Conservation (phyloP, 805 yeast species). For the Priceomyces haplophilus region DNA sequence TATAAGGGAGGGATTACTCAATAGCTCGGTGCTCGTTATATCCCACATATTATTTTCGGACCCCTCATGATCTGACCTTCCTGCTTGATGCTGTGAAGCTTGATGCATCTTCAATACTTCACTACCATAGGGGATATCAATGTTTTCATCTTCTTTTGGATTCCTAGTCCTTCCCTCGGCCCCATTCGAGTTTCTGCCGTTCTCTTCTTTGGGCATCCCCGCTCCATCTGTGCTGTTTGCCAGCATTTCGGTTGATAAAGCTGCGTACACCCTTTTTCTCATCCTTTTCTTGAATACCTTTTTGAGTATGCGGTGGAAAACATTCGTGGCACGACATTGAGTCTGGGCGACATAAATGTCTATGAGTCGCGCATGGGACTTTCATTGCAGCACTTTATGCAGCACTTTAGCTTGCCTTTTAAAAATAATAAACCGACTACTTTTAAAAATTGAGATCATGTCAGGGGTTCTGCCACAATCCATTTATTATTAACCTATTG, state of each 20-base stretch:
- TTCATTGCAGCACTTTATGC: too few relatives aligned
- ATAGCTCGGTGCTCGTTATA: constrained; percentile 26
- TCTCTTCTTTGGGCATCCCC: background rate
- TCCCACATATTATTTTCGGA: constrained; percentile 24
- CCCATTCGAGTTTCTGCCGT: background rate
- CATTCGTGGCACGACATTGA: background rate
- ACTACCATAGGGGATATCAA: background rate
- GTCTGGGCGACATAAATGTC: background rate
- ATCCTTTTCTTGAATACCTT: background rate
- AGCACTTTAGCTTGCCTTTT: too few relatives aligned
- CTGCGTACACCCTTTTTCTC: too few relatives aligned
- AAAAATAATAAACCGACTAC: too few relatives aligned
- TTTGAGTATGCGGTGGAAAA: background rate
- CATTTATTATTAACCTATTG: too few relatives aligned
- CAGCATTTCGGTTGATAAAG: too few relatives aligned
- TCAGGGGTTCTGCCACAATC: too few relatives aligned
- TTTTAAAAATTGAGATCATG: too few relatives aligned
- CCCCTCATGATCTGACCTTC: background rate
- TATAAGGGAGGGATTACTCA: constrained; percentile 34
- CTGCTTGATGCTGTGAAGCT: background rate
- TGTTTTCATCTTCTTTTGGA: background rate
- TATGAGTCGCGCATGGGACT: background rate
- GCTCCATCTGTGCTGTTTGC: background rate
- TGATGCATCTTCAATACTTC: background rate
- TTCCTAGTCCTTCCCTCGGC: background rate